Evolutionary conservation across 768 basidiomycete species (phyloP).

Genomic region (Omphalotus guepiniiformis): DNA sequence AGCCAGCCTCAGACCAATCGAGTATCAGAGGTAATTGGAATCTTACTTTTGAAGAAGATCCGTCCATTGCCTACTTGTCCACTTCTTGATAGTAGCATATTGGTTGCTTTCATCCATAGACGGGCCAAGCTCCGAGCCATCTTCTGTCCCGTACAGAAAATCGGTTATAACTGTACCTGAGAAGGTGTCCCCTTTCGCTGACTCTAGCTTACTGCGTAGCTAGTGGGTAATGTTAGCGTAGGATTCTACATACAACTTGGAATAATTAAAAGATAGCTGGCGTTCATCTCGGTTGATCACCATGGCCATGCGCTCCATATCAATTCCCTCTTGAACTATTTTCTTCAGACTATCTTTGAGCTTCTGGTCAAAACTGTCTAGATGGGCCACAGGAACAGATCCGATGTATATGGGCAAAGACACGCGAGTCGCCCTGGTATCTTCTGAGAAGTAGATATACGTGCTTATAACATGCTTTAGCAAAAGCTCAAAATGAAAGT

Average conservation of each 20-base stretch:
- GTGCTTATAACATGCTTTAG: slow-evolving; percentile 42
- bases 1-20: too few species aligned
- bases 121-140: slow-evolving; percentile 72
- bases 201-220: slow-evolving; percentile 83
- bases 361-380: slow-evolving; percentile 67
- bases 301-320: slow-evolving; percentile 88
- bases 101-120: slow-evolving; percentile 78
- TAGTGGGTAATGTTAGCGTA: slow-evolving; percentile 24
- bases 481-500: slow-evolving; percentile 3
- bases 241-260: background rate
- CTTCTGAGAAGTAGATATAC: slow-evolving; percentile 81
- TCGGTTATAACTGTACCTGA: slow-evolving; percentile 72
- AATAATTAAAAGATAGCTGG: slow-evolving; percentile 46
- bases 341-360: slow-evolving; percentile 65
- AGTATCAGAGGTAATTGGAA: background rate
- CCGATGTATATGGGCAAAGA: slow-evolving; percentile 76
- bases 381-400: slow-evolving; percentile 77
- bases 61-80: slow-evolving; percentile 77
- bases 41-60: slow-evolving; percentile 68
- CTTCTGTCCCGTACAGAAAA: slow-evolving; percentile 79
- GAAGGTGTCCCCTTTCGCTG: slow-evolving; percentile 77
- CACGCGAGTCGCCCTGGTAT: slow-evolving; percentile 64
- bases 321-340: slow-evolving; percentile 72
- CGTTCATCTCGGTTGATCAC: slow-evolving; percentile 85
- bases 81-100: slow-evolving; percentile 61